These are phyloP conservation scores for Penicillium sumatraense DNA, from an alignment of 2,329 filamentous ascomycete species.

Conservation along the genomic window DNA sequence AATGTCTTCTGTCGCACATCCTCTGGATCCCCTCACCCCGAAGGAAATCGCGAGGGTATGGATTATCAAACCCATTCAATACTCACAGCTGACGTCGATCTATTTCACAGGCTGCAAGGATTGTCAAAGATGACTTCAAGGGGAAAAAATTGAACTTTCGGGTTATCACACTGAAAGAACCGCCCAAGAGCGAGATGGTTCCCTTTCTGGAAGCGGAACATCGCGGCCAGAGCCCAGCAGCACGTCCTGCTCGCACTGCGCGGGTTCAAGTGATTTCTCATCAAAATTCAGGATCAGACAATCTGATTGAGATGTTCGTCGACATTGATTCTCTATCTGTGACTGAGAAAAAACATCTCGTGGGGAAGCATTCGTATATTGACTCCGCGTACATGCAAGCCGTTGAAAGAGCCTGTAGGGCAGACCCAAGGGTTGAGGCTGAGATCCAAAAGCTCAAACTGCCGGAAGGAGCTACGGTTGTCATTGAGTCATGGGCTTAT, in stretches of 20 bases:
- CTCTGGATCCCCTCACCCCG: conserved; percentile 37
- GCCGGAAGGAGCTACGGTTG: conserved; percentile 50
- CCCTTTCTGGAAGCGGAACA: conserved; percentile 52
- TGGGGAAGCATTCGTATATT: conserved; percentile 33
- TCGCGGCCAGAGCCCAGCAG: conserved; percentile 14
- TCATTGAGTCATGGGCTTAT: conserved; percentile 62
- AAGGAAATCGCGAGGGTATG: conserved; percentile 35
- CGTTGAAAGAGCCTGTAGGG: conserved; percentile 54
- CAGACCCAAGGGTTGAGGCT: conserved; percentile 47
- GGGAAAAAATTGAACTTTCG: conserved; percentile 49
- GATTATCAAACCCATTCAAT: neutral
- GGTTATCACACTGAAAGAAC: conserved; percentile 57
- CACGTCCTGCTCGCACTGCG: conserved; percentile 42
- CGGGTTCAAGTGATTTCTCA: conserved; percentile 41
- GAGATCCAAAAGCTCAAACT: conserved; percentile 47
- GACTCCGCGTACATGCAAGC: conserved; percentile 52
- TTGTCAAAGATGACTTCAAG: conserved; percentile 32
- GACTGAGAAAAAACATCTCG: conserved; percentile 21
- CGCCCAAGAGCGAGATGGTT: conserved; percentile 54
- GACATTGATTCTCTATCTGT: conserved; percentile 22
- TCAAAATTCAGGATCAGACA: conserved; percentile 6
- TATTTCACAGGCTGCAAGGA: neutral
- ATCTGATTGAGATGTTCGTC: conserved; percentile 28
- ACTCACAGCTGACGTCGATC: neutral
- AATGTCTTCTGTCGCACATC: conserved; percentile 29